Base-by-base conservation (phyloP, 2,329 filamentous ascomycete species). In the Aureobasidium sp. region DNA sequence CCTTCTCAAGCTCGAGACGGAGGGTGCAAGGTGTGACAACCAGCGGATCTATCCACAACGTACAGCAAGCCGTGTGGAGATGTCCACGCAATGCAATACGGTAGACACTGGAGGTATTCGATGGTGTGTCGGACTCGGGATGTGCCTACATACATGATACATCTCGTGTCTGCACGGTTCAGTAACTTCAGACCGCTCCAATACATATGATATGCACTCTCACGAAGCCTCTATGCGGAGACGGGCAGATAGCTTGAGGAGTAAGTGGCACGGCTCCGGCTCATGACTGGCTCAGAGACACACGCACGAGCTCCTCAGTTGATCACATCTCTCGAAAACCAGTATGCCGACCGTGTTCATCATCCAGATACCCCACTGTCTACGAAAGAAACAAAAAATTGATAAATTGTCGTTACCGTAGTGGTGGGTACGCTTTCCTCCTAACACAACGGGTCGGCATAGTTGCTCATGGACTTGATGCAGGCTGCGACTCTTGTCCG, bases 381-480 rank as follows among this genome's bases (percentile, higher is more conserved):
- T 27, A 39, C 21, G 32, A 9, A 45, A 57, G 39, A 21, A 21
- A 21, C 21, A 45, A 57, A 57, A 42, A 54, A 54, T 4, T 42
- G 50, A 54, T 54, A 54, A 42, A 54, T 54, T 57, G 37, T 57
- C 53, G 53, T 57, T 57, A 57, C 53, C 53, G 41, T 44, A 45
- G 53, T 14, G 41, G 53, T 57, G 53, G 53, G 21, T 57, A 57
- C 53, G 21, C 49, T 54, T 25, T 45, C 29, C 25, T 25, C 10
- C 16, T 57, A 30, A n/a, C 41, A 44, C 45, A 45, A 44, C 41
- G 53, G 53, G 39, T 41, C 51, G 29, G 39, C 53, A 57, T 45
- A 41, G 2, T 25, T 45, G 30, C 36, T 57, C 16, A 42, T 41
- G 36, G 37, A 10, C 27, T n/a, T 36, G 53, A 57, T 30, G 53